Evolutionary conservation across 345 rosid genomes (phyloP).

Genomic region (Citrus medica): DNA sequence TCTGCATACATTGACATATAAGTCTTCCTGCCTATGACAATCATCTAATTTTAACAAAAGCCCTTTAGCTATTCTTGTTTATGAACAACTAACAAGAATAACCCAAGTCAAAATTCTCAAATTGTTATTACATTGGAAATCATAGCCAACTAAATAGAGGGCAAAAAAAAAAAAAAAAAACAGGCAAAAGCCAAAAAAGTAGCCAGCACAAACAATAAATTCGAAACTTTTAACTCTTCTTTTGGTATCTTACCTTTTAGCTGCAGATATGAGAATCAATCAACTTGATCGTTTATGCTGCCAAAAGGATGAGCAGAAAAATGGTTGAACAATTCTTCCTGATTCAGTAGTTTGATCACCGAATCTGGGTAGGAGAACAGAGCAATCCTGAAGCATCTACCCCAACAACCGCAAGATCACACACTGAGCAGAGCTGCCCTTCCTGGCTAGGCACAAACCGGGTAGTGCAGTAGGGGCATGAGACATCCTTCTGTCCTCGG

Average conservation of each 20-base stretch:
- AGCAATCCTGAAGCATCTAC: slow-evolving; percentile 94
- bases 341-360: slow-evolving; percentile 31
- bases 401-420: slow-evolving; percentile 81
- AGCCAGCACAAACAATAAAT: slow-evolving; percentile 26
- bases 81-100: slow-evolving; percentile 34
- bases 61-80: slow-evolving; percentile 28
- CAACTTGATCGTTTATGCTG: slow-evolving; percentile 2
- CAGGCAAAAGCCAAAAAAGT: neutral
- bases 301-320: slow-evolving; percentile 11
- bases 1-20: slow-evolving; percentile 19
- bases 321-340: slow-evolving; percentile 7
- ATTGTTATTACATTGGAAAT: slow-evolving; percentile 32
- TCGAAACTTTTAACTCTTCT: slow-evolving; percentile 17
- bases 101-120: slow-evolving; percentile 35
- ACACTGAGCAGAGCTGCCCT: slow-evolving; percentile 70
- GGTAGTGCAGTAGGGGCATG: slow-evolving; percentile 85
- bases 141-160: slow-evolving; percentile 24
- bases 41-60: slow-evolving; percentile 30
- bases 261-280: slow-evolving; percentile 11
- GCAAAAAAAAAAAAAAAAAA: neutral
- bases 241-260: slow-evolving; percentile 23
- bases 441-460: slow-evolving; percentile 73
- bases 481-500: slow-evolving; percentile 79
- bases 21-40: slow-evolving; percentile 31
- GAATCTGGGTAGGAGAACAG: slow-evolving; percentile 82